Evolutionary conservation across 2,329 filamentous ascomycete genomes (phyloP), one percentile per base, ranked within the genome.

Genomic region (Penicillium palitans): DNA sequence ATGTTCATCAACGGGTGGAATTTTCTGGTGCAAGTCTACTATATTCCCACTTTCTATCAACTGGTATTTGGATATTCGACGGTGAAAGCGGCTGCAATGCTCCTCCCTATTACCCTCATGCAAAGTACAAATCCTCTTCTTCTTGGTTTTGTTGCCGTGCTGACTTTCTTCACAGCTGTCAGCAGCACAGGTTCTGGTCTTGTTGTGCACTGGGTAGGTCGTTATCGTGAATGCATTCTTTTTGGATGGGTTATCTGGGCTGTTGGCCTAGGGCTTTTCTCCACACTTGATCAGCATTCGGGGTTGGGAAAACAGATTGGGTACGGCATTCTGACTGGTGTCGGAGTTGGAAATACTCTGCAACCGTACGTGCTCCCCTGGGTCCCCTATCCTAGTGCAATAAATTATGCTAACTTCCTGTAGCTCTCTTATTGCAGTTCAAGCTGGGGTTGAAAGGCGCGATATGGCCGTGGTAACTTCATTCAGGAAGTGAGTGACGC

Each of bases 1-100:
- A 84, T 83, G 80, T 81, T 82, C 37, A 79, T 85, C 66, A 84
- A 84, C 51, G 83, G 83, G 4, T 85, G 83, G 83, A 84, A 84
- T 61, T 84, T 84, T 55, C 74, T 84, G 25, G 79, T 83, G n/a
- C 83, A 85, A 60, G 69, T 87, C 2, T 88, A 87, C 69, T 87
- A 84, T 63, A 74, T 88, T 3, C 85, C 85, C 0, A 76, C 86
- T 0, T 88, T 85, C 66, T 83, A 84, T 45, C 84, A 87, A 66
- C 83, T 86, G 54, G 82, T 81, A 1, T 77, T 80, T 24, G 70
- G 72, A 19, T 75, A 76, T 48, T 75, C 72, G 2, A 74, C 79
- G 0, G 62, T 80, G 1, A 74, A 73, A 19, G 82, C 84, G 0
- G 85, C 83, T 0, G 74, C 76, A 2, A 74, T 85, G 48, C 74